phyloP scores from a whole-genome alignment of 129 eudicot species.

The Centrapalus pauciflorus region DNA sequence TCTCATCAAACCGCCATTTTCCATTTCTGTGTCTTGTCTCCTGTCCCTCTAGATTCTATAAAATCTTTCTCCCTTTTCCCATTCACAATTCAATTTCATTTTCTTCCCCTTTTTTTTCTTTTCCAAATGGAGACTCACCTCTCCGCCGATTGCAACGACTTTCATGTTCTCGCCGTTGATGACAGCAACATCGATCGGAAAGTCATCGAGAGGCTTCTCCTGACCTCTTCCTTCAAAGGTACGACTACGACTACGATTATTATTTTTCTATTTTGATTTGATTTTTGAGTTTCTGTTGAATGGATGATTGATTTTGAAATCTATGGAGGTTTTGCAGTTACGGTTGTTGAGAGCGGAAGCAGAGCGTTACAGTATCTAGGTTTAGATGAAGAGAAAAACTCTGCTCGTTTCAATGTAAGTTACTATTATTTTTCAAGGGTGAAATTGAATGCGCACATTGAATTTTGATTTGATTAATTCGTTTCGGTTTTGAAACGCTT shows the following conservation, averaged over 20 bases:
- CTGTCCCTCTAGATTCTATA: conserved; percentile 25
- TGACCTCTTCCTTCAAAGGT: conserved; percentile 35
- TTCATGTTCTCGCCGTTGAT: conserved; percentile 39
- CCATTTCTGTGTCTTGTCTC: conserved; percentile 16
- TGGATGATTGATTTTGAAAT: neutral
- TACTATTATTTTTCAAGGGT: too few species aligned
- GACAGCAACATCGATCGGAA: conserved; percentile 40
- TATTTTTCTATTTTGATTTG: neutral
- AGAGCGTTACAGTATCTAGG: conserved; percentile 83
- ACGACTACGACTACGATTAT: neutral
- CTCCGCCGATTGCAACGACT: conserved; percentile 4
- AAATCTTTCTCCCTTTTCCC: neutral
- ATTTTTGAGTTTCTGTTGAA: neutral
- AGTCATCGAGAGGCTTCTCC: conserved; percentile 25
- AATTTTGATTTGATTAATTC: neutral
- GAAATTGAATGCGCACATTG: neutral
- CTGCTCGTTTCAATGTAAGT: conserved; percentile 46
- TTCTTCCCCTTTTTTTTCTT: neutral
- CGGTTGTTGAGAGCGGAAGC: conserved; percentile 88
- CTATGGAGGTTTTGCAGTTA: conserved; percentile 45
- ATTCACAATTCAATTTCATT: neutral
- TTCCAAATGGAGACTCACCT: conserved; percentile 1
- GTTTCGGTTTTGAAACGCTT: neutral
- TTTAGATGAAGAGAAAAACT: conserved; percentile 54
- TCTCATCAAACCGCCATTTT: conserved; percentile 22